Base-by-base conservation (phyloP, 2,329 filamentous ascomycete species). In the Pseudogymnoascus sp. region DNA sequence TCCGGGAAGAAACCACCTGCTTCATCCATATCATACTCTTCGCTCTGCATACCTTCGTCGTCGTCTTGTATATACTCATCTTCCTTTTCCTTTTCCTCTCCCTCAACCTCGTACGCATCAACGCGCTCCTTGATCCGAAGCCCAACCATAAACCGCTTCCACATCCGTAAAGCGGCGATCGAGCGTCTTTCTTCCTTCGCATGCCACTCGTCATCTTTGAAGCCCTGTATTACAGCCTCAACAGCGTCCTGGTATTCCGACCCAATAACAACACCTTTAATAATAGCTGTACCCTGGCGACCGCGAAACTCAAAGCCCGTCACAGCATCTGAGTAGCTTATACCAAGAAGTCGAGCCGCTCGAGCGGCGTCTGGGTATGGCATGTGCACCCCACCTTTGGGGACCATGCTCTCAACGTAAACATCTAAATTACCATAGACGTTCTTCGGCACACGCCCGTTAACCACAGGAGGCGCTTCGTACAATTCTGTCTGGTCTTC, bases 351-450 rank as follows among this genome's bases (percentile, higher is more conserved):
- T 60, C 81, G 83, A 0, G 91, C 90, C 1, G 92, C 92, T 57
- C 82, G 81, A 1, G 82, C 77, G 1, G 89, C 86, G 57, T 86
- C 75, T 12, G 76, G 71, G 62, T 82, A 76, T 57, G 68, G 52
- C 74, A 97, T 76, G 71, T 97, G 90, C 1, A 84, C 80, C 1
- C 89, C 92, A 0, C 94, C 92, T 38, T 75, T 74, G 0, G 94
- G 94, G 0, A 97, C 79, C 94, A 99, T 97, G 63, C 84, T 90
- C 0, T 90, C 86, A 9, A 96, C 91, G 70, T 92, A 97, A 37
- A 95, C 82, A 68, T 97, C 94, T 61, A 97, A 86, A 69, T 99
- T 99, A 9, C 91, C 91, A 71, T 90, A 99, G 15, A 87, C 85
- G 70, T 99, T 99, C 74, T 90, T 92, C 0, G 94, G 92, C 1